Evolutionary conservation across 2,329 filamentous ascomycete genomes (phyloP), one percentile per base, ranked within the genome.

Genomic region (Didymella segeticola): DNA sequence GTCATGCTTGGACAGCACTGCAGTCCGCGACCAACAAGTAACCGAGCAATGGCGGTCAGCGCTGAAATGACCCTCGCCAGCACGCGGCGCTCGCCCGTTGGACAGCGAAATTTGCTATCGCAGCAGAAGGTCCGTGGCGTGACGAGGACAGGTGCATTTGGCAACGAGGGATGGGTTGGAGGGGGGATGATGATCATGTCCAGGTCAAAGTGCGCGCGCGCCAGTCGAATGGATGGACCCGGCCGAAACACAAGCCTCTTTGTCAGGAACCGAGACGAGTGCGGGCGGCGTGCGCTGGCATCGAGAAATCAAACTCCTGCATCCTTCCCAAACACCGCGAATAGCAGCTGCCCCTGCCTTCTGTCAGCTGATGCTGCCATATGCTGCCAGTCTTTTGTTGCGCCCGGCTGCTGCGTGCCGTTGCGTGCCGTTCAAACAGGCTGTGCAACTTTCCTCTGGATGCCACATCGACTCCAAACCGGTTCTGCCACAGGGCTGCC

Each of bases 81-180:
- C 51, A 69, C 69, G 64, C 68, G 69, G 68, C 70, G 57, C 43
- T 58, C 64, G 53, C 60, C 62, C 59, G 69, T 68, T 71, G 70
- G 70, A 63, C 64, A 49, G 59, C 59, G 53, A 53, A 49, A 37
- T 57, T 61, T 54, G 66, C 58, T 63, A 60, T 54, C 51, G 56
- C 54, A 51, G 57, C 56, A 64, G 60, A 58, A 43, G 49, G 48
- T 48, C 36, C 60, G 62, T 66, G 58, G 64, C 60, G 64, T 57
- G 57, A 43, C 47, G 60, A 48, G 53, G 43, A 45, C 48, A 47
- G 51, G 57, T 29, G 60, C 68, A 70, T 69, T 65, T 64, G 39
- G 67, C 57, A 64, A 60, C 42, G 41, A 51, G 43, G 38, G 54
- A 53, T 56, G 34, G 37, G 31, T 55, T 48, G 43, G 38, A n/a